Base-by-base conservation (phyloP, 352 stramenopile species). In the Globisporangium polare region DNA sequence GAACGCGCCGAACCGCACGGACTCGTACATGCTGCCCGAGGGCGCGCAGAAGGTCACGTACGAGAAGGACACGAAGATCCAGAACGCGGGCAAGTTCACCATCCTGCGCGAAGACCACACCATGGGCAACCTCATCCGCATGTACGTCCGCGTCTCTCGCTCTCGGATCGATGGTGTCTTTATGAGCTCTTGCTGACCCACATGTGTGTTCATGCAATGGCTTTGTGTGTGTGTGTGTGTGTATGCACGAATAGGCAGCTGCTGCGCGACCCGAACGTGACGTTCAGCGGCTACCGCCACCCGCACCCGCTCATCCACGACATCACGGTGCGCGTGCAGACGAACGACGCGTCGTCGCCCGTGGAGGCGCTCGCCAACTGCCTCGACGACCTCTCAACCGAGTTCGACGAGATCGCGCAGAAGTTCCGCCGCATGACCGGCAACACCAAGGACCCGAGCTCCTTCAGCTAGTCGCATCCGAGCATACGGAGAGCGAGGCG, bases 21-120 rank as follows among this genome's bases (percentile, higher is more conserved):
- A 95, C 71, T 88, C 84, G 75, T 95, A 93, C 62, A 66, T 93
- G 72, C 79, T 95, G 69, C 86, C 86, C 18, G 86, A 95, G 65
- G 86, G 86, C 53, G 82, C 83, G 53, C 72, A 90, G 56, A 98
- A 97, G 68, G 90, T 98, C 54, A 89, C 87, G 63, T 99, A 99
- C 75, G 86, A 94, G 65, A 90, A 95, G 43, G 96, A 99, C 75
- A 98, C 95, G 29, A 98, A 99, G 81, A 97, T 99, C 60, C 87
- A 92, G 31, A 99, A 99, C 72, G 95, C 96, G 24, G 97, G 96
- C 59, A 98, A 96, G 52, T 99, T 99, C 71, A 98, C 90, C 53
- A 94, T 99, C 67, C 91, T 98, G 59, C 98, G 98, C 53, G 97
- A 99, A 77, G 97, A 99, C 80, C 97, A 99, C 78, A 99, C 97